A percentile compares a stretch with the other conserved stretches of the same genome.
Evolutionary conservation across 2,329 filamentous ascomycete genomes (phyloP).

Genomic region (Cercospora beticola): DNA sequence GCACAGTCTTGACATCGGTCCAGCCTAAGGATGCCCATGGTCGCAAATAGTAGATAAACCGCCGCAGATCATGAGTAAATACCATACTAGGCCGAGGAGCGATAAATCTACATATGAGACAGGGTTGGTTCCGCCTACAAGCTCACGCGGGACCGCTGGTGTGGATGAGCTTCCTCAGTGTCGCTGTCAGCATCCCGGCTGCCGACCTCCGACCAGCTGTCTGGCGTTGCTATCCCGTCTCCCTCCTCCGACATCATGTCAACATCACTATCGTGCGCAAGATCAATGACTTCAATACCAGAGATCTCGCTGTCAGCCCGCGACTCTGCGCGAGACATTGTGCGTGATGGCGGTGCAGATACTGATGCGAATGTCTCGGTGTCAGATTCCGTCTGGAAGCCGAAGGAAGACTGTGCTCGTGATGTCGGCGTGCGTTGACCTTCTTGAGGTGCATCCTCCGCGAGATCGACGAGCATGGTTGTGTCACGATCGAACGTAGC

Average conservation of each 20-base stretch:
- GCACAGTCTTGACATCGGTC: neutral
- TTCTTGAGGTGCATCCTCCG: conserved; percentile 18
- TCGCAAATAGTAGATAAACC: neutral
- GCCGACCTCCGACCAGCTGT: conserved; percentile 42
- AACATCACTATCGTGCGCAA: conserved; percentile 37
- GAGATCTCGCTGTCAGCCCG: conserved; percentile 25
- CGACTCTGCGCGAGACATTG: conserved; percentile 24
- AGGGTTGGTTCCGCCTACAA: neutral
- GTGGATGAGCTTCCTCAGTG: conserved; percentile 21
- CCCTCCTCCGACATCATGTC: conserved; percentile 39
- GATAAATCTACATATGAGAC: neutral
- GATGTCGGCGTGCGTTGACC: conserved; percentile 28
- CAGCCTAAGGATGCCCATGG: neutral
- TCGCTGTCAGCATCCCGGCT: conserved; percentile 39
- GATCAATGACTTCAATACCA: conserved; percentile 34
- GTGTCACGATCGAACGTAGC: conserved; percentile 18
- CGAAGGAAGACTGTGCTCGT: conserved; percentile 28
- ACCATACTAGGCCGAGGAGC: neutral
- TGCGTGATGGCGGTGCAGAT: conserved; percentile 20
- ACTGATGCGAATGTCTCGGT: conserved; percentile 32
- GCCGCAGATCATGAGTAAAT: neutral
- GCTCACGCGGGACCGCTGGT: conserved; percentile 2
- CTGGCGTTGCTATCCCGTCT: conserved; percentile 39
- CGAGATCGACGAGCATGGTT: conserved; percentile 28
- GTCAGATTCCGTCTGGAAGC: conserved; percentile 32